Evolutionary conservation across 1,284 basidiomycete species (phyloP), one percentile per base, ranked within the genome.

Genomic region (Anthracocystis panici-leucophaei): DNA sequence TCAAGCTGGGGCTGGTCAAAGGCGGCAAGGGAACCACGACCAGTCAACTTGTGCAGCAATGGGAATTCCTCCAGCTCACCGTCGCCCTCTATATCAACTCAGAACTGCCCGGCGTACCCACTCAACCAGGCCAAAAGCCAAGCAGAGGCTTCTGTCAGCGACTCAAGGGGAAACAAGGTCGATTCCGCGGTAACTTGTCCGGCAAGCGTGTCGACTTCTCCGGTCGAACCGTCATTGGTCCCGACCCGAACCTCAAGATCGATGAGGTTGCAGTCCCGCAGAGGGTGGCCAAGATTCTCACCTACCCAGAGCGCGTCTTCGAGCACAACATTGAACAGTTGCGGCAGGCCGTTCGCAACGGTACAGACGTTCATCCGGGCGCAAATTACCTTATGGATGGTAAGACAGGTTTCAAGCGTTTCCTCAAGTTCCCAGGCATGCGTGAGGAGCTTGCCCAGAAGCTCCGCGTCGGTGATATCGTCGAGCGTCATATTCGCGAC

Each of bases 131-230:
- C 12, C 78, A 81, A 44, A 85, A 85, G 63, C 84, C 84, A 25
- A 83, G 79, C 48, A 73, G 84, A 66, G 97, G 97, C 16, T 97
- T 99, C 84, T 97, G 97, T 55, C 97, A 99, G 84, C 92, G 97
- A 20, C 88, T 99, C 65, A 99, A 99, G 87, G 97, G 97, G 48
- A 99, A 99, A 86, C 95, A 98, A 86, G 97, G 97, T 82, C 94
- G 97, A 63, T 99, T 99, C 88, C 90, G 97, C 86, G 97, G 97
- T 31, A 99, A 99, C 85, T 88, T 99, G 20, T 98, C 95, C 0
- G 97, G 97, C 71, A 99, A 99, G 86, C 94, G 97, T 86, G 97
- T 99, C 79, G 97, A 99, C 86, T 99, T 99, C 84, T 98, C 95
- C 1, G 97, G 92, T 18, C 92, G 97, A 81, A 99, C 97, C 6